These are phyloP conservation scores for Dictyostelium brefeldianum DNA, from an alignment of 78 protist species.

Conservation along the genomic window DNA sequence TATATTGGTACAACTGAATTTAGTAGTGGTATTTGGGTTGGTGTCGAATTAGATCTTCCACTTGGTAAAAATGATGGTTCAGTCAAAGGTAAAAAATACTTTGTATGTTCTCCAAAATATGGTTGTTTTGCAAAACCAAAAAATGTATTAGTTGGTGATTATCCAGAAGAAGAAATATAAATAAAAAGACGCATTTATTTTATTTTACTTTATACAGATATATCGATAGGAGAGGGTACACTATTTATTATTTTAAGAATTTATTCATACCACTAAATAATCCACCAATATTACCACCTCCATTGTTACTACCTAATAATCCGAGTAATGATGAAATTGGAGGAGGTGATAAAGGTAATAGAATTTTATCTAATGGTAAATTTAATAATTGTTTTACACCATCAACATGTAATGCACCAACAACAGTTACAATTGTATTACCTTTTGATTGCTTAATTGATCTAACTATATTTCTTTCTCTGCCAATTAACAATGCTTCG, in stretches of 20 bases:
- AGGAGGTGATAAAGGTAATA: conserved; percentile 2
- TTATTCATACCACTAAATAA: neutral
- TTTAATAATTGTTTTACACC: conserved; percentile 51
- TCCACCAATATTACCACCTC: neutral
- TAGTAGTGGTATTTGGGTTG: conserved; percentile 86
- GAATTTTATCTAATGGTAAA: neutral
- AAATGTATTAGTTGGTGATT: conserved; percentile 55
- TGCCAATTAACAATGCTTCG: neutral
- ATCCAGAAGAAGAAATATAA: conserved; percentile 59
- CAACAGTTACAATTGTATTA: conserved; percentile 35
- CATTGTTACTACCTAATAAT: neutral
- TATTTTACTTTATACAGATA: no score
- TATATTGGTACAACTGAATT: conserved; percentile 78
- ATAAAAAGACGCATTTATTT: neutral
- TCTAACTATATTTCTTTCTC: conserved; percentile 28
- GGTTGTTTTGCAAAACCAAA: conserved; percentile 75
- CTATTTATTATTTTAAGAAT: neutral
- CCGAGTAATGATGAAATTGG: neutral
- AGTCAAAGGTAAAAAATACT: conserved; percentile 82
- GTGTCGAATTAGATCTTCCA: conserved; percentile 91
- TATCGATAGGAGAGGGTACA: no score
- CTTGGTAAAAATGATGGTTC: conserved; percentile 92
- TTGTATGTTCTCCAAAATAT: conserved; percentile 81
- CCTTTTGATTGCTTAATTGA: conserved; percentile 30
- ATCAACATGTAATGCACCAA: conserved; percentile 50